Evolutionary conservation across 2,329 filamentous ascomycete genomes (phyloP).

Genomic region (Hirsutella rhossiliensis): DNA sequence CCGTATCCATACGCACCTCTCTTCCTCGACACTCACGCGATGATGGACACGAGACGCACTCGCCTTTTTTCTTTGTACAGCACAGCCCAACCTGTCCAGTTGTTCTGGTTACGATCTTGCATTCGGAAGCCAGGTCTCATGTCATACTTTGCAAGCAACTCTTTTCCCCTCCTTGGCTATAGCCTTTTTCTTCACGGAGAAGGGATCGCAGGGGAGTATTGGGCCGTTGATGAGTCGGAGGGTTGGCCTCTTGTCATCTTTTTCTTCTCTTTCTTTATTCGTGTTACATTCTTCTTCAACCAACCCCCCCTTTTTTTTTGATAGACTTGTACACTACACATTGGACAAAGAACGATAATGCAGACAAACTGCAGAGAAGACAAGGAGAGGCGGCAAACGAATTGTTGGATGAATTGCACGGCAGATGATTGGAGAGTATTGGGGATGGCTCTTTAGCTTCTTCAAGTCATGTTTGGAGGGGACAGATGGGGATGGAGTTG

Average conservation of each 20-base stretch:
- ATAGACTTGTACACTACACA: slow-evolving; percentile 1
- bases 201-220: no score
- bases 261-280: not conserved
- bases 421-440: not conserved
- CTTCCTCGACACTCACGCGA: not conserved
- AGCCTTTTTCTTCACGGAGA: no score
- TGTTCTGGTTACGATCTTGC: not conserved
- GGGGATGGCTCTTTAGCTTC: no score
- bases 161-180: no score
- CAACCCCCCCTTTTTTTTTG: not conserved
- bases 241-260: no score
- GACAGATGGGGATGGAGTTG: no score
- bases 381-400: not conserved
- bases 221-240: no score
- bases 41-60: no score
- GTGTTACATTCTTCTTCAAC: not conserved
- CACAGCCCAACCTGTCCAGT: not conserved
- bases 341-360: not conserved
- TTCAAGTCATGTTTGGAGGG: no score
- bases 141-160: no score
- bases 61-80: not conserved
- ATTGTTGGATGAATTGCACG: not conserved
- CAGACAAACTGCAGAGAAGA: not conserved
- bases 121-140: no score
- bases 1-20: not conserved